Evolutionary conservation across 1,139 yeast species (phyloP).

Genomic region (Kazachstania sp.): DNA sequence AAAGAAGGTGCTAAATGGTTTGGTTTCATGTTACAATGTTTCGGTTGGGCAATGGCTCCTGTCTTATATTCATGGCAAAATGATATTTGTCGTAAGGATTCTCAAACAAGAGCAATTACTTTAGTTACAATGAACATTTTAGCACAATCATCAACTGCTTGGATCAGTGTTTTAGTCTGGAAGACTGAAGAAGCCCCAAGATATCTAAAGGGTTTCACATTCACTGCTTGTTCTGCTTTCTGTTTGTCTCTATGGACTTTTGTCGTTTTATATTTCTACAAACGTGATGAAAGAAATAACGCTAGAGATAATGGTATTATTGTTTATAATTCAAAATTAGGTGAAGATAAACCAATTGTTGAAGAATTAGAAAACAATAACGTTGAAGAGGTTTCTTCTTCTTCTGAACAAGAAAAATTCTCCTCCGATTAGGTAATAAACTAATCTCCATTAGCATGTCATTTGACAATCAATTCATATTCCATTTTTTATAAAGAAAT

Average conservation of each 20-base stretch:
- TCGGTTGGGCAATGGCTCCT: slow-evolving; percentile 40
- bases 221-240: slow-evolving; percentile 38
- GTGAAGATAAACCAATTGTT: slow-evolving; percentile 7
- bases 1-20: slow-evolving; percentile 40
- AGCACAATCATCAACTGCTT: slow-evolving; percentile 36
- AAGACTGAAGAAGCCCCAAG: slow-evolving; percentile 46
- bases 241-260: slow-evolving; percentile 42
- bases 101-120: slow-evolving; percentile 35
- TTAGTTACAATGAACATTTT: slow-evolving; percentile 35
- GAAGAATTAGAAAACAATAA: slow-evolving; percentile 1
- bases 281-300: slow-evolving; percentile 44
- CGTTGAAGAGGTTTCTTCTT: neutral
- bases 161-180: slow-evolving; percentile 42
- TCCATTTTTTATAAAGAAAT: neutral
- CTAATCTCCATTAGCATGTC: too few relatives aligned
- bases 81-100: slow-evolving; percentile 36
- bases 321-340: slow-evolving; percentile 37
- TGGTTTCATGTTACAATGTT: slow-evolving; percentile 39
- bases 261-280: slow-evolving; percentile 48
- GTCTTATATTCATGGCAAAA: slow-evolving; percentile 35
- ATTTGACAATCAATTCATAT: neutral
- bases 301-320: slow-evolving; percentile 48
- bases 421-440: neutral
- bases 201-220: slow-evolving; percentile 43
- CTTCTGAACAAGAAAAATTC: neutral